Percentiles rank a stretch among this genome's conserved stretches.
Evolutionary conservation across 1,139 yeast species (phyloP).

Genomic region (Zygosaccharomyces pseudobailii): DNA sequence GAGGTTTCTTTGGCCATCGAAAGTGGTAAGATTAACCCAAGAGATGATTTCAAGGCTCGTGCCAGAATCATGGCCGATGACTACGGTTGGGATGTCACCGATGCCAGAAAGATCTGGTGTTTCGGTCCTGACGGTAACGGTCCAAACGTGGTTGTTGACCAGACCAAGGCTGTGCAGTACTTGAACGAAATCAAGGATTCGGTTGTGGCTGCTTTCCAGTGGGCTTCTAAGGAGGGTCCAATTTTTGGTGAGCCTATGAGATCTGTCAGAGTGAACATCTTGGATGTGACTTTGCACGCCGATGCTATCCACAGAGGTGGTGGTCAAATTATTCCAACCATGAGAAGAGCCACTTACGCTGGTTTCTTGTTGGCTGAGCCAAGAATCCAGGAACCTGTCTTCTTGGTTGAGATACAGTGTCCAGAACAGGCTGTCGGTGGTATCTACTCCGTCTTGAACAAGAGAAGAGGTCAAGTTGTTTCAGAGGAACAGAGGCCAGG

Average conservation of each 20-base stretch:
- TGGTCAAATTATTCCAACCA: slow-evolving; percentile 99
- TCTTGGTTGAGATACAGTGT: slow-evolving; percentile 99
- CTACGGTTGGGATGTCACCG: slow-evolving; percentile 99
- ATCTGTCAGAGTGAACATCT: slow-evolving; percentile 94
- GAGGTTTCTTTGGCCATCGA: slow-evolving; percentile 92
- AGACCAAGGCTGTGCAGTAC: slow-evolving; percentile 99
- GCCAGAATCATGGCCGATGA: slow-evolving; percentile 99
- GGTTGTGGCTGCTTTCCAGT: slow-evolving; percentile 99
- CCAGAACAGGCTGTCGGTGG: slow-evolving; percentile 99
- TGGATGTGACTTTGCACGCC: slow-evolving; percentile 99
- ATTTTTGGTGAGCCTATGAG: slow-evolving; percentile 94
- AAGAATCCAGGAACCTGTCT: slow-evolving; percentile 98
- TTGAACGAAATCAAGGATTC: slow-evolving; percentile 98
- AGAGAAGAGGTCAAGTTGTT: slow-evolving; percentile 99
- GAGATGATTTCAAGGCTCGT: slow-evolving; percentile 98
- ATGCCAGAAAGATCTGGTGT: slow-evolving; percentile 99
- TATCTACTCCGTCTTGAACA: slow-evolving; percentile 99
- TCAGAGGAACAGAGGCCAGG: slow-evolving; percentile 99
- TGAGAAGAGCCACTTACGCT: slow-evolving; percentile 99
- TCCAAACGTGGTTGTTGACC: slow-evolving; percentile 98
- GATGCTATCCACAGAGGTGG: slow-evolving; percentile 99
- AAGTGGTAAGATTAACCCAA: slow-evolving; percentile 84
- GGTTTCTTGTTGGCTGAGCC: slow-evolving; percentile 98
- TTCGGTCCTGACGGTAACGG: slow-evolving; percentile 99
- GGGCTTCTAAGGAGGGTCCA: slow-evolving; percentile 99